Evolutionary conservation across 2,329 filamentous ascomycete genomes (phyloP).

Genomic region (Pseudocercospora pini-densiflorae): DNA sequence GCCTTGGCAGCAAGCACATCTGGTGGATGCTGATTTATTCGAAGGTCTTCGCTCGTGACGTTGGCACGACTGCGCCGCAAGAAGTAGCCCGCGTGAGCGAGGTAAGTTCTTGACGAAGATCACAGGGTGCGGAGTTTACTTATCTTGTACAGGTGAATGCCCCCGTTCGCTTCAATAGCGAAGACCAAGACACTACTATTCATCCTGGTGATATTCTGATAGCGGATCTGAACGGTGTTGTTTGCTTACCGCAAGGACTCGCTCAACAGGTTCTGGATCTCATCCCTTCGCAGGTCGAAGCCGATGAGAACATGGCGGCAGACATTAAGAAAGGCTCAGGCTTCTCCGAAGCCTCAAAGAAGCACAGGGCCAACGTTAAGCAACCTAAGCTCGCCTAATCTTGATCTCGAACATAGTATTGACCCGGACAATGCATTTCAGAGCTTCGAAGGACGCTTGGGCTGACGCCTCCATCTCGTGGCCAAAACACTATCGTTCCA

Average conservation of each 20-base stretch:
- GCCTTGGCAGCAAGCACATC: neutral
- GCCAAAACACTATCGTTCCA: no score
- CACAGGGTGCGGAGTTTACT: neutral
- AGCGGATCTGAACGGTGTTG: constrained; percentile 46
- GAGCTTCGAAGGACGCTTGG: neutral
- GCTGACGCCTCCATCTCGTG: no score
- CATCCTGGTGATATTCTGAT: constrained; percentile 45
- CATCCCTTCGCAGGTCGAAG: constrained; percentile 38
- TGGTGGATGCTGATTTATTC: neutral
- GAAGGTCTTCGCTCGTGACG: constrained; percentile 40
- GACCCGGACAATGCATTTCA: neutral
- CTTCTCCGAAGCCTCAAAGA: constrained; percentile 35
- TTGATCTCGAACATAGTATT: neutral
- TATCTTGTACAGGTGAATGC: constrained; percentile 33
- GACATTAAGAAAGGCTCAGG: constrained; percentile 34
- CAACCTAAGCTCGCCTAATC: constrained; percentile 26
- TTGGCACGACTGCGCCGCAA: constrained; percentile 41
- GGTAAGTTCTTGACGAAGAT: constrained; percentile 15
- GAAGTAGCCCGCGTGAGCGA: constrained; percentile 40
- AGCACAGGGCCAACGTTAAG: constrained; percentile 35
- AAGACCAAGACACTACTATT: constrained; percentile 39
- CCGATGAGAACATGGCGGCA: constrained; percentile 36
- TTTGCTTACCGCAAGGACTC: constrained; percentile 38
- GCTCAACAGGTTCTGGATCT: constrained; percentile 35
- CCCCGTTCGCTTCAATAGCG: constrained; percentile 38